Evolutionary conservation across 805 yeast species (phyloP).

Genomic region (Ogataea ramenticola): DNA sequence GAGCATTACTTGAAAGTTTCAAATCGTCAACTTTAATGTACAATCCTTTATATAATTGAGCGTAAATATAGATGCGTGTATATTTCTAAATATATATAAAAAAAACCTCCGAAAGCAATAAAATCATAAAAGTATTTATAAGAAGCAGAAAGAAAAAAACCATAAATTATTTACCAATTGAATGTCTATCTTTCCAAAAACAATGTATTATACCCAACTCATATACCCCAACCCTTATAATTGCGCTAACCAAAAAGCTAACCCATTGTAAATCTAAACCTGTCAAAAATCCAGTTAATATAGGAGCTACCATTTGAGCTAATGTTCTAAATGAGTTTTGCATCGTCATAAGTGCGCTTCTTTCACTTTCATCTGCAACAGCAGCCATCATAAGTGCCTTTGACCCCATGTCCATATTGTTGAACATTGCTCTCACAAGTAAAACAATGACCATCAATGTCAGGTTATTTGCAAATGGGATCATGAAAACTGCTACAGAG

Average conservation of each 20-base stretch:
- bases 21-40: slow-evolving; percentile 9
- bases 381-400: slow-evolving; percentile 40
- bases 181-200: slow-evolving; percentile 21
- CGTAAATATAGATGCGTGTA: neutral
- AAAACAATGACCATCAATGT: slow-evolving; percentile 25
- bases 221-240: slow-evolving; percentile 29
- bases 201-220: slow-evolving; percentile 31
- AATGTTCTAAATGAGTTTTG: slow-evolving; percentile 37
- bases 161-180: neutral
- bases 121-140: too few species aligned
- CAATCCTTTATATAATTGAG: slow-evolving; percentile 7
- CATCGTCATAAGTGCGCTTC: slow-evolving; percentile 37
- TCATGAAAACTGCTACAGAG: slow-evolving; percentile 29
- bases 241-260: slow-evolving; percentile 34
- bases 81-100: neutral
- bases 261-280: slow-evolving; percentile 31
- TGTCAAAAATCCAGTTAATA: slow-evolving; percentile 33
- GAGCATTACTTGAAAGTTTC: slow-evolving; percentile 4
- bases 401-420: slow-evolving; percentile 42
- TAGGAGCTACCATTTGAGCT: slow-evolving; percentile 36
- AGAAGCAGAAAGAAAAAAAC: too few species aligned
- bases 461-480: slow-evolving; percentile 32
- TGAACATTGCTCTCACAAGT: slow-evolving; percentile 31
- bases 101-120: too few species aligned
- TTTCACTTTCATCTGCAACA: slow-evolving; percentile 29